Percentiles rank a stretch among this genome's conserved stretches.
Evolutionary conservation across 805 yeast species (phyloP).

Genomic region (Ogataea ramenticola): DNA sequence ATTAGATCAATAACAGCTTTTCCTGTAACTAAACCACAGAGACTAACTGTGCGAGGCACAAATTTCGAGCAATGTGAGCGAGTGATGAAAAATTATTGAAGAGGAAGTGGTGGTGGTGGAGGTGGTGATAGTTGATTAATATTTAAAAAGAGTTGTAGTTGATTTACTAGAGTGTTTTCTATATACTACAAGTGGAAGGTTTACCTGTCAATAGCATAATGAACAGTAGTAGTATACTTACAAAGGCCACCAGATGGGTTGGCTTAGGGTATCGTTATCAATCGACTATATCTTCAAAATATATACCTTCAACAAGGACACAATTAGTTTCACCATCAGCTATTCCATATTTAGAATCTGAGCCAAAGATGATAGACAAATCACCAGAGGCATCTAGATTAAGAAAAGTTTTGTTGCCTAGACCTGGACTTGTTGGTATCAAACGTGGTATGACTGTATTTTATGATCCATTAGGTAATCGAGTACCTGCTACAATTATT

Average conservation of each 20-base stretch:
- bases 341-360: constrained; percentile 39
- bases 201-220: background rate
- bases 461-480: constrained; percentile 63
- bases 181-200: too few relatives aligned
- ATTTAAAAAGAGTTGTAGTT: too few relatives aligned
- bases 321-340: constrained; percentile 38
- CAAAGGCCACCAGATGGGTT: background rate
- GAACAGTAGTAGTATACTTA: background rate
- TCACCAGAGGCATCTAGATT: constrained; percentile 62
- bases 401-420: constrained; percentile 62
- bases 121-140: too few relatives aligned
- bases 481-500: constrained; percentile 77
- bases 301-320: background rate
- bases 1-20: too few relatives aligned
- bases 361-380: constrained; percentile 50
- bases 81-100: too few relatives aligned
- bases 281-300: background rate
- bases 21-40: too few relatives aligned
- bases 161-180: too few relatives aligned
- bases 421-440: constrained; percentile 81
- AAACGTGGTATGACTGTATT: constrained; percentile 89
- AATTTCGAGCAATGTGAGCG: too few relatives aligned
- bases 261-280: background rate
- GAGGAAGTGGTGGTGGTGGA: too few relatives aligned
- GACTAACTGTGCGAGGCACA: too few relatives aligned